Evolutionary conservation across 2,329 filamentous ascomycete species (phyloP), one percentile per base, ranked within the genome.

Genomic region (Pestalotiopsis sp.): DNA sequence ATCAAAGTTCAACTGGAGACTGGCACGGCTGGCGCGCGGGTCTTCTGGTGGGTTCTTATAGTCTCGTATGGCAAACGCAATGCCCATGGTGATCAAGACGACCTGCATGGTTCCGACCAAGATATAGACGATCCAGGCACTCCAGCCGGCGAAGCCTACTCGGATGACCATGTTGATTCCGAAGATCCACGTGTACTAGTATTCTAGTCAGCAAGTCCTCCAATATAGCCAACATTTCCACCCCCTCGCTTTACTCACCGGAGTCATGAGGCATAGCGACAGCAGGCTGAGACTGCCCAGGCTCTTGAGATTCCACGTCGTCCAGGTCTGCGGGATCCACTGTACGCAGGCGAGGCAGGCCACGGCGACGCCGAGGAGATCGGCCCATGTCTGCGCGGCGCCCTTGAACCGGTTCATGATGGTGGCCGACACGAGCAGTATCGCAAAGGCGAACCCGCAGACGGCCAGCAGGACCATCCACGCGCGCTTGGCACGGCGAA

Each of bases 181-280:
- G 65, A 73, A 73, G 39, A 72, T 75, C 75, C 75, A 77, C 27
- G 76, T 76, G 45, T 74, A 77, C 62, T 65, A 65, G 23, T 4
- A 7, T 39, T 13, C 20, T 5, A 39, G 1, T 41, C 23, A 63
- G 61, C 31, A 12, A 41, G 31, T 39, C 31, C 3, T 14, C 14
- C 27, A 36, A 17, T 39, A 61, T 23, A 7, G 14, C 20, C 27
- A 63, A 14, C n/a, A 63, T 11, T 23, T n/a, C 13, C 13, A 39
- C 3, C 17, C 36, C 25, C 6, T 31, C n/a, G 2, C 4, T 11
- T 23, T 23, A 41, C 61, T 9, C 52, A 65, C 62, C 73, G 76
- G 67, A n/a, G 65, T 41, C 41, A 45, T 68, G 41, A 66, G 27
- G 17, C 49, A 66, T n/a, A 67, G 52, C 62, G 69, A 72, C 3